A percentile compares a stretch with the other conserved stretches of the same genome.
phyloP scores from a whole-genome alignment of 768 basidiomycete species.

The Auriscalpium vulgare region DNA sequence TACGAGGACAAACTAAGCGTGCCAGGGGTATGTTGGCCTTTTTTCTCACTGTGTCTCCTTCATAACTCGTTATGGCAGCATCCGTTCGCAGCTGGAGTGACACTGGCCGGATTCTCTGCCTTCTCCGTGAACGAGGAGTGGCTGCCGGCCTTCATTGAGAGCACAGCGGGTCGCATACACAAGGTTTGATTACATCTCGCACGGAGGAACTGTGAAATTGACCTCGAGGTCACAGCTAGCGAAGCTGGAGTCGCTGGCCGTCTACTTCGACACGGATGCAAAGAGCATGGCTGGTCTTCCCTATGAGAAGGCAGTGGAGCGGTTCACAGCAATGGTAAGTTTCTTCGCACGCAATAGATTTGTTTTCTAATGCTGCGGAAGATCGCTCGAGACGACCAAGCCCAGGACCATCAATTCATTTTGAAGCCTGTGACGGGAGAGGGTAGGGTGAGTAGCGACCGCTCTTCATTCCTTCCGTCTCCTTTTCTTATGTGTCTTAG shows the following conservation, averaged over 20 bases:
- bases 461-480: not conserved
- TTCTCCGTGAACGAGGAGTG: constrained; percentile 84
- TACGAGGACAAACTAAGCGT: constrained; percentile 95
- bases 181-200: constrained; percentile 43
- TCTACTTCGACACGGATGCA: constrained; percentile 95
- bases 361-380: constrained; percentile 15
- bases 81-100: constrained; percentile 89
- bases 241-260: constrained; percentile 74
- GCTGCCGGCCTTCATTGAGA: constrained; percentile 89
- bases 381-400: constrained; percentile 43
- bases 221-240: constrained; percentile 48
- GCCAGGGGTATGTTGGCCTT: constrained; percentile 59
- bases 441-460: constrained; percentile 56
- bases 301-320: constrained; percentile 56
- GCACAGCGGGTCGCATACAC: constrained; percentile 77
- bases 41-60: not conserved
- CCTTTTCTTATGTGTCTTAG: constrained; percentile 30
- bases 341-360: not conserved
- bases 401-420: constrained; percentile 79
- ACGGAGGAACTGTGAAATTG: no score
- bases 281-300: constrained; percentile 65
- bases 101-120: constrained; percentile 80
- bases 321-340: constrained; percentile 67
- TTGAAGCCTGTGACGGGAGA: constrained; percentile 94
- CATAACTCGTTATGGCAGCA: constrained; percentile 43